Evolutionary conservation across 768 basidiomycete genomes (phyloP).

Genomic region (Lepiota subincarnata): DNA sequence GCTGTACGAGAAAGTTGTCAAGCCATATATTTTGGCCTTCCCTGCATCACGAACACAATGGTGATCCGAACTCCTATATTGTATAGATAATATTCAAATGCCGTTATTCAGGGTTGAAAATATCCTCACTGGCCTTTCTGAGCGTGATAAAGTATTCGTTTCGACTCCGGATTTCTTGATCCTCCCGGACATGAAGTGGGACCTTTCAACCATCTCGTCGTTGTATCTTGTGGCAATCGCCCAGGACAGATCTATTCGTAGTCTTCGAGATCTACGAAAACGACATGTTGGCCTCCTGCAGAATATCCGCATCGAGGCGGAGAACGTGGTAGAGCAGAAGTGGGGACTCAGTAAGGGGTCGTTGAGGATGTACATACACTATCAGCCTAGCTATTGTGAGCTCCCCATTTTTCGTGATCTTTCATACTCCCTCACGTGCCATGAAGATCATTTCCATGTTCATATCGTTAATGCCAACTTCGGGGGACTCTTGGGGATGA

Average conservation of each 20-base stretch:
- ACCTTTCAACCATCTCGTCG: slow-evolving; percentile 64
- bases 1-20: slow-evolving; percentile 65
- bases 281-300: slow-evolving; percentile 65
- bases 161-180: slow-evolving; percentile 67
- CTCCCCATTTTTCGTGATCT: slow-evolving; percentile 7
- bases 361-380: slow-evolving; percentile 84
- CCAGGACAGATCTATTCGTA: slow-evolving; percentile 55
- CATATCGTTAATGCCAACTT: slow-evolving; percentile 83
- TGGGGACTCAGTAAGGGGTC: slow-evolving; percentile 65
- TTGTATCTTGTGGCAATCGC: slow-evolving; percentile 85
- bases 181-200: slow-evolving; percentile 98
- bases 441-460: slow-evolving; percentile 87
- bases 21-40: slow-evolving; percentile 75
- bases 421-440: neutral
- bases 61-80: slow-evolving; percentile 31
- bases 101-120: slow-evolving; percentile 67
- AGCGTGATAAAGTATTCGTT: slow-evolving; percentile 69
- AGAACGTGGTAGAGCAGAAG: slow-evolving; percentile 46
- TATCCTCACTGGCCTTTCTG: slow-evolving; percentile 72
- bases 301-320: slow-evolving; percentile 56
- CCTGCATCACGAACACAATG: slow-evolving; percentile 78
- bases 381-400: slow-evolving; percentile 94
- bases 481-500: slow-evolving; percentile 59
- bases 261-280: slow-evolving; percentile 70
- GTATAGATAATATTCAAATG: neutral